phyloP scores from a whole-genome alignment of 2,329 filamentous ascomycete genomes.

The Fusarium sp. region DNA sequence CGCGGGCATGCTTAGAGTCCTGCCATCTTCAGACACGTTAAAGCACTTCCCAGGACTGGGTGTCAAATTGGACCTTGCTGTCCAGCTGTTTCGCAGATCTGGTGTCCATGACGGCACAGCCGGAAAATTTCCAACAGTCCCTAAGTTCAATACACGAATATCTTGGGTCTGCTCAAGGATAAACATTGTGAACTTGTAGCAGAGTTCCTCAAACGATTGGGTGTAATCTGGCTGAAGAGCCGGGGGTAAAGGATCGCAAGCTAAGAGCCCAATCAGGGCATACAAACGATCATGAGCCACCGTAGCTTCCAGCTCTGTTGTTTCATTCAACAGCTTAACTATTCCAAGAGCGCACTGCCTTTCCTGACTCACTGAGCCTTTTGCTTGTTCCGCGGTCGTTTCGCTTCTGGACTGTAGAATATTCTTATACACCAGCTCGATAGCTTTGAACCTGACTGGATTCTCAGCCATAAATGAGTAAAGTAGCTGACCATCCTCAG shows the following conservation, averaged over 20 bases:
- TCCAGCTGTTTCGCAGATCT: slow-evolving; percentile 13
- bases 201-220: background rate
- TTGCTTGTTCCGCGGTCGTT: rapidly evolving
- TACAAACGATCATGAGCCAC: slow-evolving; percentile 19
- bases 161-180: background rate
- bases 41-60: background rate
- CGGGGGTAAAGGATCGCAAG: background rate
- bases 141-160: background rate
- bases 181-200: background rate
- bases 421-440: background rate
- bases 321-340: background rate
- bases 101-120: background rate
- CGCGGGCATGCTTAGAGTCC: background rate
- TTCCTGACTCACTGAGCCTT: background rate
- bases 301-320: slow-evolving; percentile 13
- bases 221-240: background rate
- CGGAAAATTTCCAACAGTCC: rapidly evolving
- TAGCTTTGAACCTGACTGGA: slow-evolving; percentile 6
- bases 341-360: slow-evolving; percentile 2
- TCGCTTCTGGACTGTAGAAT: background rate
- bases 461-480: background rate
- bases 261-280: slow-evolving; percentile 1
- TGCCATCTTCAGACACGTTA: background rate
- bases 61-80: background rate
- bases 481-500: background rate